Evolutionary conservation across 2,329 filamentous ascomycete species (phyloP), one percentile per base, ranked within the genome.

Genomic region (Dendryphion nanum): DNA sequence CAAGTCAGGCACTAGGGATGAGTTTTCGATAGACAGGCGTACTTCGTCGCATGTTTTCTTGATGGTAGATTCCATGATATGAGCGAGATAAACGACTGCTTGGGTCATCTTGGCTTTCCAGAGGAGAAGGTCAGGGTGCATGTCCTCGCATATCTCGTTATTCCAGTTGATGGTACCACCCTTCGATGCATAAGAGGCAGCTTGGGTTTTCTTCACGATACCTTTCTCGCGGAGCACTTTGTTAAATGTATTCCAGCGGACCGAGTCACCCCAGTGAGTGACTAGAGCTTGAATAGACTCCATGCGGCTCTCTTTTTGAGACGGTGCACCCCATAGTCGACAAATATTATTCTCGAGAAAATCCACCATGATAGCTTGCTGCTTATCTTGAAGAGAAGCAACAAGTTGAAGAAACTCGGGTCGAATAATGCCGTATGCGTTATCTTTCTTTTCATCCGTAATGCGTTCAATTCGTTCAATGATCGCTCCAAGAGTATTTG

Each of bases 81-180:
- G 18, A 6, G 36, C 26, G 29, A 36, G 14, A n/a, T 1, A 6
- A 2, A 18, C 18, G 4, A 36, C 29, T 13, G 14, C 15, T 15
- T 15, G 12, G 3, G 23, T 33, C 38, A 39, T 35, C 21, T 33
- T 30, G 3, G 10, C 17, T 18, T 30, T 33, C 42, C 42, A 45
- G 4, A 13, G 5, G 6, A 6, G 10, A 23, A 42, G 15, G 20
- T 38, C 37, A 14, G 33, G 34, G 2, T 5, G 6, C 15, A 37
- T 36, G 6, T 32, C 33, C 13, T 37, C 18, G 12, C n/a, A 12
- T 2, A 45, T 29, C 3, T 48, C 45, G n/a, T 40, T 16, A 33
- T 48, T 48, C 45, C 43, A 48, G 23, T 46, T 46, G 15, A 42
- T 29, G 7, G 8, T 17, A 19, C 24, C 20, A 10, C 20, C 34